Evolutionary conservation across 1,284 basidiomycete species (phyloP).

Genomic region (Cryptococcus floricola): DNA sequence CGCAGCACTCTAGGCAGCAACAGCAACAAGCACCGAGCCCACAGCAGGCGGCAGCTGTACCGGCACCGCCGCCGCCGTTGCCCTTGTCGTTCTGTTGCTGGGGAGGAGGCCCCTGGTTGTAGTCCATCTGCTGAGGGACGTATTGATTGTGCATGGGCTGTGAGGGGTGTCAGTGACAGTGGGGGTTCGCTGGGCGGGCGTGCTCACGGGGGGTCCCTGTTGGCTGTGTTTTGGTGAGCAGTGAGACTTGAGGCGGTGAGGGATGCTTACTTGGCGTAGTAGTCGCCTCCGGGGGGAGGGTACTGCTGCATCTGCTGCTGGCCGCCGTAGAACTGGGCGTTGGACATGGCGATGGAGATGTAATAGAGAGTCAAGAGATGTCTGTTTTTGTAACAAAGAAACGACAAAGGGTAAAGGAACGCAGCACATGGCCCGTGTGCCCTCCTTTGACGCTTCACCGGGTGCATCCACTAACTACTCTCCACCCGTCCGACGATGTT

Average conservation of each 20-base stretch:
- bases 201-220: slow-evolving; percentile 9
- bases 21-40: slow-evolving; percentile 9
- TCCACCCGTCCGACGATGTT: slow-evolving; percentile 72
- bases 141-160: slow-evolving; percentile 10
- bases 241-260: neutral
- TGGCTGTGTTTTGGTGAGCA: slow-evolving; percentile 1
- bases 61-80: slow-evolving; percentile 6
- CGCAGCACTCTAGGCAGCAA: slow-evolving; percentile 8
- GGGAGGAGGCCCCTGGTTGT: slow-evolving; percentile 1
- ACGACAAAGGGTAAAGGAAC: neutral
- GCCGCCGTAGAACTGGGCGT: slow-evolving; percentile 8
- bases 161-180: neutral
- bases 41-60: slow-evolving; percentile 15
- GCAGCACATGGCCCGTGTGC: neutral
- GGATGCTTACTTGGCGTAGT: neutral
- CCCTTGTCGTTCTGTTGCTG: slow-evolving; percentile 11
- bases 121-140: slow-evolving; percentile 6
- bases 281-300: neutral
- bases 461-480: too few relatives aligned
- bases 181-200: neutral
- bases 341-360: slow-evolving; percentile 3
- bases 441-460: too few relatives aligned
- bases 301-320: neutral
- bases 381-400: neutral
- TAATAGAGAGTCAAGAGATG: too few relatives aligned